A percentile compares a stretch with the other conserved stretches of the same genome.
These are phyloP conservation scores for Picochlorum costavermella DNA, from an alignment of 139 green algal species.

Conservation along the genomic window DNA sequence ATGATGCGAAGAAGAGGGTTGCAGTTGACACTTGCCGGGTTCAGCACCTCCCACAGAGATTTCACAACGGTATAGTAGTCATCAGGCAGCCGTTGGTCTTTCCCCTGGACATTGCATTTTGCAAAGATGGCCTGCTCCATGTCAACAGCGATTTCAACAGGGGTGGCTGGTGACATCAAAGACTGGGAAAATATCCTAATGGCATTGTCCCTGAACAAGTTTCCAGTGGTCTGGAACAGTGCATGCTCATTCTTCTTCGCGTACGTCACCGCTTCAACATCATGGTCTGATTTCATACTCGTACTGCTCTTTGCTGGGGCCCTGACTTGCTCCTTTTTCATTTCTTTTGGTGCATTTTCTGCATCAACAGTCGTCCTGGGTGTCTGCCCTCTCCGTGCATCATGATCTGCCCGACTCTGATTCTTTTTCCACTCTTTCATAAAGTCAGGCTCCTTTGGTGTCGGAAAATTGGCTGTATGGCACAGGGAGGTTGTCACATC, in stretches of 20 bases:
- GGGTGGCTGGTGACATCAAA: constrained; percentile 1
- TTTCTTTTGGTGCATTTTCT: background rate
- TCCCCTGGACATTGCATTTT: background rate
- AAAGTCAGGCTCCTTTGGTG: too few species aligned
- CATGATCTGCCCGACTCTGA: too few species aligned
- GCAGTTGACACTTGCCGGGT: background rate
- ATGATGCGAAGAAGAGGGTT: constrained; percentile 8
- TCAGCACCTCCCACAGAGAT: too few species aligned
- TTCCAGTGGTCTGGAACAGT: background rate
- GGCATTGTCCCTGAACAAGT: constrained; percentile 5
- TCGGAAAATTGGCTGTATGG: background rate
- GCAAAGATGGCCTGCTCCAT: constrained; percentile 2
- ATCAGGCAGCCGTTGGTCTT: background rate
- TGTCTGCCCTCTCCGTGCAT: background rate
- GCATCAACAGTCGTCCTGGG: background rate
- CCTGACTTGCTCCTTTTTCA: background rate
- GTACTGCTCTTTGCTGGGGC: background rate
- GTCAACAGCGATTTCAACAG: background rate
- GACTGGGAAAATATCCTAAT: constrained; percentile 4
- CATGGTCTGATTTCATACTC: background rate
- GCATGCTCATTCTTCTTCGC: background rate
- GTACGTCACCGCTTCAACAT: too few species aligned
- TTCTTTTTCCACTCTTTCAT: too few species aligned
- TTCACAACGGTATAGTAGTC: too few species aligned
- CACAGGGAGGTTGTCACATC: background rate